Evolutionary conservation across 2,329 filamentous ascomycete species (phyloP).

Genomic region (Cercospora sp.): DNA sequence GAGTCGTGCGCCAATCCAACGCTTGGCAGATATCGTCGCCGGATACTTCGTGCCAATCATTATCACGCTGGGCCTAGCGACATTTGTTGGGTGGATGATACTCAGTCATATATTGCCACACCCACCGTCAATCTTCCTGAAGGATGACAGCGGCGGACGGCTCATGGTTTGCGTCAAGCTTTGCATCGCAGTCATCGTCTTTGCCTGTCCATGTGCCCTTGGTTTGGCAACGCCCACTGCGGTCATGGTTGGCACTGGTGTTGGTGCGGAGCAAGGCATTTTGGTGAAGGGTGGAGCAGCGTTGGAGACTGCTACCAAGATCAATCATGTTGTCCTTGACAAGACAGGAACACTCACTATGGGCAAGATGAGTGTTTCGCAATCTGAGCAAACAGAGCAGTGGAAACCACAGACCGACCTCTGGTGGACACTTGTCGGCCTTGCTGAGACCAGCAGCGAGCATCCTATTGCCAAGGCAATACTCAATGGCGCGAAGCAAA

Average conservation of each 20-base stretch:
- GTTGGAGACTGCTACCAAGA: slow-evolving; percentile 83
- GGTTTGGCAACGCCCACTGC: slow-evolving; percentile 93
- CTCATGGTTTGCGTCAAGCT: slow-evolving; percentile 96
- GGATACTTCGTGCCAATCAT: slow-evolving; percentile 94
- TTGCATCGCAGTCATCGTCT: slow-evolving; percentile 97
- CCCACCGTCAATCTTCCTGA: slow-evolving; percentile 85
- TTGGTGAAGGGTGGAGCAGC: slow-evolving; percentile 96
- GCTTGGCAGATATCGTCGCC: slow-evolving; percentile 84
- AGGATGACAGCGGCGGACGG: slow-evolving; percentile 79
- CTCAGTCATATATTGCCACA: slow-evolving; percentile 80
- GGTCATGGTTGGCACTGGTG: slow-evolving; percentile 98
- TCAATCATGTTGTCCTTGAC: slow-evolving; percentile 88
- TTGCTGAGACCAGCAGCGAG: slow-evolving; percentile 94
- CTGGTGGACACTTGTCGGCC: slow-evolving; percentile 94
- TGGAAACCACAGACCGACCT: slow-evolving; percentile 74
- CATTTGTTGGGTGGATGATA: slow-evolving; percentile 92
- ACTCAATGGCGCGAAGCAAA: slow-evolving; percentile 69
- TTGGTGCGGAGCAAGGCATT: slow-evolving; percentile 93
- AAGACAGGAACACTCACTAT: slow-evolving; percentile 95
- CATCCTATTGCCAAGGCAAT: slow-evolving; percentile 95
- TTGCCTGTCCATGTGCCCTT: slow-evolving; percentile 95
- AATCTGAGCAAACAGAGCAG: slow-evolving; percentile 62
- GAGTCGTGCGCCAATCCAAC: slow-evolving; percentile 88
- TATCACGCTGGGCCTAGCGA: slow-evolving; percentile 76
- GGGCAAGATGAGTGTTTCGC: slow-evolving; percentile 91